Evolutionary conservation across 345 rosid species (phyloP).

Genomic region (Cardamine chenopodiifolia): DNA sequence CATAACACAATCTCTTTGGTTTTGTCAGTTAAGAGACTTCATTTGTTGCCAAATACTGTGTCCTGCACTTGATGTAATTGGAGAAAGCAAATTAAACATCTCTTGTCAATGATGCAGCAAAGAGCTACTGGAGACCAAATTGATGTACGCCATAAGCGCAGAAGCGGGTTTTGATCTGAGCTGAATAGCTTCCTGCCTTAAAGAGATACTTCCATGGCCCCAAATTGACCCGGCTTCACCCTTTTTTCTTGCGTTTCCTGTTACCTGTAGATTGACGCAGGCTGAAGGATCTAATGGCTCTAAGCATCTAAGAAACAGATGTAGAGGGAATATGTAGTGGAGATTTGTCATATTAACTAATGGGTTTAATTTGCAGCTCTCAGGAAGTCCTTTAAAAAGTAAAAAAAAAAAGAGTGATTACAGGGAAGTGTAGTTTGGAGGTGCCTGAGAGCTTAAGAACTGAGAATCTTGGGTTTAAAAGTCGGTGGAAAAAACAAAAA

Average conservation of each 20-base stretch:
- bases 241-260: background rate
- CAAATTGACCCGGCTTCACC: background rate
- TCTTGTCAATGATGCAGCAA: slow-evolving; percentile 63
- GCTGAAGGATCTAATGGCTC: slow-evolving; percentile 12
- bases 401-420: background rate
- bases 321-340: background rate
- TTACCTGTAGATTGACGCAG: slow-evolving; percentile 7
- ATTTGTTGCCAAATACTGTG: background rate
- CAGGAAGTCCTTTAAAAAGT: background rate
- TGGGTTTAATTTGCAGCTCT: slow-evolving; percentile 15
- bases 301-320: background rate
- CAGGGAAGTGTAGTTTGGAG: slow-evolving; percentile 6
- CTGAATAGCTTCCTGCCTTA: slow-evolving; percentile 45
- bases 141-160: slow-evolving; percentile 89
- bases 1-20: slow-evolving; percentile 6
- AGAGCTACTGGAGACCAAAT: slow-evolving; percentile 79
- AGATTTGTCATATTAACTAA: background rate
- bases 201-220: background rate
- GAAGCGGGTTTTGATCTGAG: slow-evolving; percentile 99
- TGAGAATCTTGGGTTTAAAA: background rate
- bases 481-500: background rate
- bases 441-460: background rate
- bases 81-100: slow-evolving; percentile 14
- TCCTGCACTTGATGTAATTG: slow-evolving; percentile 16
- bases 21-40: background rate